phyloP scores from a whole-genome alignment of 768 basidiomycete genomes.

The Tricholoma flavovirens region DNA sequence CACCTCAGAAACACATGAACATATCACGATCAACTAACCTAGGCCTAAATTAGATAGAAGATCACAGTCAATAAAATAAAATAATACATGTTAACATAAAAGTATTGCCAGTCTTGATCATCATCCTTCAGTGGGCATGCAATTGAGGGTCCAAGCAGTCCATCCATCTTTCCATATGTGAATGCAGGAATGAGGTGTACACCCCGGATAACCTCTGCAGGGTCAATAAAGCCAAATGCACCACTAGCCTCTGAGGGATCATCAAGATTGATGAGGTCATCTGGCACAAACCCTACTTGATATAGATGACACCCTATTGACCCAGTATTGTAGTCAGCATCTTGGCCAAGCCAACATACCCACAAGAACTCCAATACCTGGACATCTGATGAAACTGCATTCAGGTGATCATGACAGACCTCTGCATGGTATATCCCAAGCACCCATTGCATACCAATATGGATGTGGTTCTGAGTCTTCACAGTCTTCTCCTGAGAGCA shows the following conservation, averaged over 20 bases:
- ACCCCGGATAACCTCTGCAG: background rate
- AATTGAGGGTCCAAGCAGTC: background rate
- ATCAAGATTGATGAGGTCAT: too few relatives aligned
- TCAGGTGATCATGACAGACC: too few relatives aligned
- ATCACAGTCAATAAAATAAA: slow-evolving; percentile 36
- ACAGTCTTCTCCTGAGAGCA: too few relatives aligned
- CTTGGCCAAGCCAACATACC: slow-evolving; percentile 30
- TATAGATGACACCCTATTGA: too few relatives aligned
- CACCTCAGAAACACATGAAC: background rate
- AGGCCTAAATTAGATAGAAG: slow-evolving; percentile 33
- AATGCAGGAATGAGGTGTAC: slow-evolving; percentile 1
- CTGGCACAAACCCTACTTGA: too few relatives aligned
- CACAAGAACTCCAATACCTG: too few relatives aligned
- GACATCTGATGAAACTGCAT: too few relatives aligned
- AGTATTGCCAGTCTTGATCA: too few relatives aligned
- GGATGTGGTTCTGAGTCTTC: slow-evolving; percentile 15
- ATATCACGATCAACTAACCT: too few relatives aligned
- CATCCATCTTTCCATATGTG: background rate
- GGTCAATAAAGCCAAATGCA: background rate
- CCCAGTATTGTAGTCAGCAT: slow-evolving; percentile 20
- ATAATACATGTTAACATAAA: too few relatives aligned
- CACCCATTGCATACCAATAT: slow-evolving; percentile 19
- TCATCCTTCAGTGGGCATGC: background rate
- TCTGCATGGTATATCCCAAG: too few relatives aligned
- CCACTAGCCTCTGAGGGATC: background rate